Percentiles rank a stretch among this genome's conserved stretches.
phyloP scores from a whole-genome alignment of 2,329 filamentous ascomycete genomes.

The Fusarium sp. region DNA sequence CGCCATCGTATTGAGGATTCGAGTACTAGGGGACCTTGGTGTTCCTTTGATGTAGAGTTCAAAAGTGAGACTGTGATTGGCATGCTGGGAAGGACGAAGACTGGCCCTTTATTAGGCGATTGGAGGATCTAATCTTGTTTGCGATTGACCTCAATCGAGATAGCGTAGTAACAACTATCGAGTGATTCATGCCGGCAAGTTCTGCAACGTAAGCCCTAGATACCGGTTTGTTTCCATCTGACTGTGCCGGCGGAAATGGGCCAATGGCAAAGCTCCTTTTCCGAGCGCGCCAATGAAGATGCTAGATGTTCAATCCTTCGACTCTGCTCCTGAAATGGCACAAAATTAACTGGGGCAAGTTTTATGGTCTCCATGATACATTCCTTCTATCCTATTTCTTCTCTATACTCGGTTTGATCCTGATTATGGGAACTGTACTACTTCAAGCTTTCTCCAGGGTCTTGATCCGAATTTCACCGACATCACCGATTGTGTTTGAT shows the following conservation, averaged over 20 bases:
- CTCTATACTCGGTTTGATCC: too few species aligned
- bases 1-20: constrained; percentile 15
- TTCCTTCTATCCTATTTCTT: too few species aligned
- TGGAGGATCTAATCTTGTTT: background rate
- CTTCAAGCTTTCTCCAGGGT: too few species aligned
- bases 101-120: too few species aligned
- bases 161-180: too few species aligned
- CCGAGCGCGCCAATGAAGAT: background rate
- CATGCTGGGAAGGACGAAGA: background rate
- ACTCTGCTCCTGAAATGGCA: too few species aligned
- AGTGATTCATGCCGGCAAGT: background rate
- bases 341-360: too few species aligned
- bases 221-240: background rate
- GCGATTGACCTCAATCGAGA: background rate
- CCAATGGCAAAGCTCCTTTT: background rate
- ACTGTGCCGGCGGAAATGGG: background rate
- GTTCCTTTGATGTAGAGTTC: background rate
- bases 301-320: background rate
- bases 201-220: background rate
- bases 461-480: too few species aligned
- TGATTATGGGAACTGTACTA: too few species aligned
- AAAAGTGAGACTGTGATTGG: rapidly evolving
- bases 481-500: background rate
- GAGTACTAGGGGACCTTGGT: rapidly evolving
- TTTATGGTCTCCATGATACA: too few species aligned